phyloP scores from a whole-genome alignment of 2,329 filamentous ascomycete species.

The Bipolaris bicolor region DNA sequence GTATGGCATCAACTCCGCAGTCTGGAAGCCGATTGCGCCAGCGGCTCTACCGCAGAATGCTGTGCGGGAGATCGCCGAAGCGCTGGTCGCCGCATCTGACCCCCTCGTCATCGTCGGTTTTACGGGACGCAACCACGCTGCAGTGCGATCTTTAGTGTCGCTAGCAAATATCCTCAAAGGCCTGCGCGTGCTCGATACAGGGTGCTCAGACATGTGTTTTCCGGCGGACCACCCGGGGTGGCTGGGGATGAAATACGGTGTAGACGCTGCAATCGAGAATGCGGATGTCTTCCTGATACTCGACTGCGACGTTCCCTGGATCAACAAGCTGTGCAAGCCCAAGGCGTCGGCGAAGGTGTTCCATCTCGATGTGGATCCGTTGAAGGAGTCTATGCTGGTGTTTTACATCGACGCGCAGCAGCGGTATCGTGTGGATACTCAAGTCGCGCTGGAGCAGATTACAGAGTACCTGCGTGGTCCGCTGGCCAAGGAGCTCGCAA shows the following conservation, averaged over 20 bases:
- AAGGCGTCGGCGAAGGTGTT: conserved; percentile 63
- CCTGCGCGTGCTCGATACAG: conserved; percentile 74
- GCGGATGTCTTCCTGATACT: conserved; percentile 85
- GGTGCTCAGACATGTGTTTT: conserved; percentile 84
- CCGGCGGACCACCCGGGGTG: conserved; percentile 62
- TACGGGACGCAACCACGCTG: conserved; percentile 69
- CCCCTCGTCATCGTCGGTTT: conserved; percentile 76
- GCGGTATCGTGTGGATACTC: conserved; percentile 59
- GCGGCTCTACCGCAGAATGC: conserved; percentile 64
- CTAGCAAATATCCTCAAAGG: conserved; percentile 72
- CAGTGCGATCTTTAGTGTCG: conserved; percentile 68
- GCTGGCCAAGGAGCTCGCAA: neutral
- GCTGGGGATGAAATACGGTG: conserved; percentile 72
- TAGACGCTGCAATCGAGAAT: conserved; percentile 72
- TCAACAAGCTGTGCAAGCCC: conserved; percentile 74
- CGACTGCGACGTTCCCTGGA: conserved; percentile 93
- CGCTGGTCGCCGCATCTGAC: conserved; percentile 66
- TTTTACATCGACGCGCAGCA: conserved; percentile 62
- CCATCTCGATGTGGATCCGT: conserved; percentile 70
- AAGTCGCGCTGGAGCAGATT: conserved; percentile 70
- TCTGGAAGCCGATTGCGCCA: conserved; percentile 75
- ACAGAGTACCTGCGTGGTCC: conserved; percentile 59
- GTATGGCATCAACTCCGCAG: conserved; percentile 56
- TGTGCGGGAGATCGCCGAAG: conserved; percentile 65
- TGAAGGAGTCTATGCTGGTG: conserved; percentile 67